Evolutionary conservation across 176 grass and related monocot species (phyloP).

Genomic region (Zoysia pacifica): DNA sequence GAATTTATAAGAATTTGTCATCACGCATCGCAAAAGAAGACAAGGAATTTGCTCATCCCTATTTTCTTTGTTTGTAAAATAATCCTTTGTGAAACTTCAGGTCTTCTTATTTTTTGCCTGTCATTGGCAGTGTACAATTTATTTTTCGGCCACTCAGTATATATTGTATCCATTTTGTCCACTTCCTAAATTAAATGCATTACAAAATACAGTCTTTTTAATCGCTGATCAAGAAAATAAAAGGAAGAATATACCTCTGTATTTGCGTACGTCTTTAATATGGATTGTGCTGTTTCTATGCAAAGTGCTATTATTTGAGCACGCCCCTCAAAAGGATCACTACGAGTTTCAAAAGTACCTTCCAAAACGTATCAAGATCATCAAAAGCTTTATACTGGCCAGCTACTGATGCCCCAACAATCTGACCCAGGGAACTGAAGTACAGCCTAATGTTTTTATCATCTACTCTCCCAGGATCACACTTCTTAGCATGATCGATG

Average conservation of each 20-base stretch:
- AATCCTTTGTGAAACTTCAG: background rate
- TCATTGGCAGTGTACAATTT: background rate
- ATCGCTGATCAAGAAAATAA: background rate
- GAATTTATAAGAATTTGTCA: background rate
- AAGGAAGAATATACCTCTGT: background rate
- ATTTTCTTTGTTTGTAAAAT: background rate
- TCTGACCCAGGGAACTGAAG: slow-evolving; percentile 28
- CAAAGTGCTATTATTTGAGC: background rate
- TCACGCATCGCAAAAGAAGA: background rate
- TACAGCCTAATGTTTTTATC: background rate
- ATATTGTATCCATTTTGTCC: background rate
- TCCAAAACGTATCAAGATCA: slow-evolving; percentile 1
- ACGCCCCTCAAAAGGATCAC: background rate
- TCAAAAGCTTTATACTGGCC: slow-evolving; percentile 28
- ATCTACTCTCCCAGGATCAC: slow-evolving; percentile 32
- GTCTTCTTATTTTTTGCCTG: background rate
- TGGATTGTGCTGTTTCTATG: background rate
- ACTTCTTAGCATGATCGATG: slow-evolving; percentile 46
- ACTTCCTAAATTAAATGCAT: too few species aligned
- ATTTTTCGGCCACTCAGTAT: background rate
- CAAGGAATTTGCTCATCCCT: background rate
- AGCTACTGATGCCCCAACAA: slow-evolving; percentile 10
- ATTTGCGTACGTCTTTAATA: background rate
- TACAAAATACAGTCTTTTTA: background rate
- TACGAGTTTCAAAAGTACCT: slow-evolving; percentile 15